Evolutionary conservation across 768 basidiomycete species (phyloP), one percentile per base, ranked within the genome.

Genomic region (Russula lepida): DNA sequence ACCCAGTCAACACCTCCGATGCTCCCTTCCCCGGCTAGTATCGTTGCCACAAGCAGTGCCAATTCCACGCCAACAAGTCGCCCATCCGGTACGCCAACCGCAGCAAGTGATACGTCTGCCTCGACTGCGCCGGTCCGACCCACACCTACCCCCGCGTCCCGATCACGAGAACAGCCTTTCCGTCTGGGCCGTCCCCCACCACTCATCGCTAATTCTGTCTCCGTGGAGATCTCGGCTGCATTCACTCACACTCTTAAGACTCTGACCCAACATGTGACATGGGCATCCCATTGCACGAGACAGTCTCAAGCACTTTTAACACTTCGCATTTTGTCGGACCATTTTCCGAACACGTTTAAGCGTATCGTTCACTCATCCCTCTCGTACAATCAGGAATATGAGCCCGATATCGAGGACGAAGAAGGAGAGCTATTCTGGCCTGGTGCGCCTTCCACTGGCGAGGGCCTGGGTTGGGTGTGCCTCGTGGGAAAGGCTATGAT

Each of bases 371-470:
- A 83, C 62, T 82, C 85, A 25, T 83, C 81, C 25, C 73, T 89
- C 54, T 74, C 78, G 0, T 76, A 80, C 0, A 77, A 78, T 17
- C 89, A 92, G 65, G 89, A 92, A 70, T 79, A 86, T 58, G 88
- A 90, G 63, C 85, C 86, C 12, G 89, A 91, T 64, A 82, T 91
- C 56, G 89, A 91, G 70, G 89, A 92, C 66, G 86, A 89, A 65
- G 89, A 89, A 70, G 87, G 89, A 64, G 89, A 91, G 68, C 75
- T 92, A n/a, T 88, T 83, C 69, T 91, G 89, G 89, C 89, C 89
- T 0, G 84, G 84, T 46, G 85, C 88, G 67, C 77, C 81, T 37
- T 76, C 84, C 60, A 86, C 80, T 32, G 88, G 87, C 46, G 86
- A 89, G 71, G 89, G 89, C 52, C 77, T 92, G 32, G 89, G 85